Evolutionary conservation across 2,329 filamentous ascomycete genomes (phyloP).

Genomic region (Aspergillus persii): DNA sequence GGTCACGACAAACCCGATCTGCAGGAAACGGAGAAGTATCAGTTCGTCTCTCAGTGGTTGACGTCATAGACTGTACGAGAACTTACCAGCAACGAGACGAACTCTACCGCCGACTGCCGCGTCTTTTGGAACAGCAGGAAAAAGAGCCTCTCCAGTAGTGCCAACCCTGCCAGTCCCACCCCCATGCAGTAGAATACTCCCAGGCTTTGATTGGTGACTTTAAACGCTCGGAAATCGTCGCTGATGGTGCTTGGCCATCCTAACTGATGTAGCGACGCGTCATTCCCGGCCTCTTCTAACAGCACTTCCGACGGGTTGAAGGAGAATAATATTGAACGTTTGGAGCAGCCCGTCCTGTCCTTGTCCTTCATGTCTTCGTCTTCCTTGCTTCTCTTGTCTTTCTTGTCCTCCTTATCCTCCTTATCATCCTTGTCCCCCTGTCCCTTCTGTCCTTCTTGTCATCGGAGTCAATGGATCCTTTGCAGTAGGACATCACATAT

Average conservation of each 20-base stretch:
- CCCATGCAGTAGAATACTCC: constrained; percentile 61
- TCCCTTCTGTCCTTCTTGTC: constrained; percentile 50
- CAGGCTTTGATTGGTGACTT: constrained; percentile 50
- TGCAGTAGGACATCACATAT: constrained; percentile 61
- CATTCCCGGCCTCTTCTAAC: constrained; percentile 47
- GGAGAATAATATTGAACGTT: constrained; percentile 52
- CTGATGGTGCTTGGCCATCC: constrained; percentile 58
- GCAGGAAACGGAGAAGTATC: background rate
- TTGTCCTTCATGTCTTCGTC: too few species aligned
- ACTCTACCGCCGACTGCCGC: constrained; percentile 50
- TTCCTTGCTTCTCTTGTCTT: too few species aligned
- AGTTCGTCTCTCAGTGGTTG: background rate
- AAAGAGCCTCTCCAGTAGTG: constrained; percentile 47
- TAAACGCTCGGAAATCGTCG: constrained; percentile 52
- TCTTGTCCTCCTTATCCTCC: too few species aligned
- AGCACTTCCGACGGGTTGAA: constrained; percentile 56
- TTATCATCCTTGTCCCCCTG: too few species aligned
- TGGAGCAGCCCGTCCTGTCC: constrained; percentile 55
- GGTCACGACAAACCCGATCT: constrained; percentile 57
- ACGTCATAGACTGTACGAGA: background rate
- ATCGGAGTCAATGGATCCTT: constrained; percentile 40
- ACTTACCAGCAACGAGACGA: constrained; percentile 47
- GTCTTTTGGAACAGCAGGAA: constrained; percentile 47
- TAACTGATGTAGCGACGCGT: constrained; percentile 52
- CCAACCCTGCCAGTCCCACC: constrained; percentile 52